Base-by-base conservation (phyloP, 2,329 filamentous ascomycete genomes). In the Iodosphaeria phyllophila region DNA sequence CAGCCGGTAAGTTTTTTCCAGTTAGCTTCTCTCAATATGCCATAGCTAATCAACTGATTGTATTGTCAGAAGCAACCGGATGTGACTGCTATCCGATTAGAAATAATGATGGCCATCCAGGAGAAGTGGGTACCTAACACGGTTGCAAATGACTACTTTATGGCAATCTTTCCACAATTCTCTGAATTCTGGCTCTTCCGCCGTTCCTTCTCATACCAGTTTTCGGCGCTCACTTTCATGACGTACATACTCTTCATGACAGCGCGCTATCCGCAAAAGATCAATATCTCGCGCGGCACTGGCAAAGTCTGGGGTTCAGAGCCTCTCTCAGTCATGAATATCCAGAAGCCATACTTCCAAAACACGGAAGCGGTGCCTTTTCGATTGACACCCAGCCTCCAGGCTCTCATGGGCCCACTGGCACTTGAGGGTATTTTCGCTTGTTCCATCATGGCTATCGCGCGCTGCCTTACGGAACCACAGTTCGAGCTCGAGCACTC, bases 161-260 rank as follows among this genome's bases (percentile, higher is more conserved):
- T 84, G 44, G 60, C 65, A 35, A 78, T 73, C 5, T 95, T 89
- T 52, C 77, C 83, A 16, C 75, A 79, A 33, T 98, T 80, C 49
- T 70, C 78, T 22, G 84, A 93, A 41, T 93, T 95, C 60, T 98
- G 86, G 83, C 67, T 98, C 29, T 99, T 99, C 79, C 78, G 89
- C 30, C 74, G 84, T 30, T 84, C 92, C 36, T 92, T 98, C 54
- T 78, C 82, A 13, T 93, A 95, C 57, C 89, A 98, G 52, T 74
- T 92, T 32, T 86, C 89, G 12, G 72, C 84, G 2, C 64, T 95
- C 34, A 92, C 89, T 1, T 98, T 98, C 55, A 92, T 98, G 77
- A 95, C 89, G 4, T 98, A 95, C 46, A 76, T 93, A 30, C 75
- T 99, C 56, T 86, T 86, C 54, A 95, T 98, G 72, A 82, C 86